Evolutionary conservation across 2,329 filamentous ascomycete genomes (phyloP), one percentile per base, ranked within the genome.

Genomic region (Fusarium sp.): DNA sequence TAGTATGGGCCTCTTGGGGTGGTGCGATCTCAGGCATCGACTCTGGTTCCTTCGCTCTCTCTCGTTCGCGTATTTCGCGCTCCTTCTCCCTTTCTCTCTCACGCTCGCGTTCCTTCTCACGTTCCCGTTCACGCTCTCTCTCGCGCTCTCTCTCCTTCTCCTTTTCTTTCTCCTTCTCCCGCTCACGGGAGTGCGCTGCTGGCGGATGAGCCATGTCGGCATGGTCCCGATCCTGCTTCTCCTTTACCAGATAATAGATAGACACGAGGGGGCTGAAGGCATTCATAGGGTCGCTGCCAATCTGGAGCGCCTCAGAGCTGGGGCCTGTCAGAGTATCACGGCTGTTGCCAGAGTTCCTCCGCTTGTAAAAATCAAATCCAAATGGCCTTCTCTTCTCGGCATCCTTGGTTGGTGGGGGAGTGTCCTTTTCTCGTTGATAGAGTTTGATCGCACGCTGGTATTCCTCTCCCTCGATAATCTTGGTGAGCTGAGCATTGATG

Each of bases 351-450:
- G 96, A 98, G 81, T 95, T 98, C 68, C 95, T 90, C 75, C 97
- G 90, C 84, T 98, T 98, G 85, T 98, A 99, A 80, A 99, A 98
- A 81, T 98, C 96, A 77, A 98, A 98, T 6, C 90, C 90, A 74
- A 98, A 96, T 11, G 94, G 94, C 65, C 96, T 91, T 81, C 91
- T 93, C 85, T 95, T 97, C 83, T 98, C 95, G n/a, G 88, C 86
- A 18, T 92, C 91, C 81, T 85, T 92, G 81, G 72, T 89, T 79
- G 81, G 88, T 82, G 81, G 91, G 76, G 82, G 88, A 74, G 85
- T 82, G 61, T 89, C 93, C 81, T 85, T 92, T 84, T 92, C 94
- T 79, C 89, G 91, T 78, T 91, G 91, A 41, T 91, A 90, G 14
- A 92, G 84, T 65, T 91, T 90, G n/a, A 97, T 88, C 7, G 95